Base-by-base conservation (phyloP, 306 rosid species). In the Parietaria judaica region DNA sequence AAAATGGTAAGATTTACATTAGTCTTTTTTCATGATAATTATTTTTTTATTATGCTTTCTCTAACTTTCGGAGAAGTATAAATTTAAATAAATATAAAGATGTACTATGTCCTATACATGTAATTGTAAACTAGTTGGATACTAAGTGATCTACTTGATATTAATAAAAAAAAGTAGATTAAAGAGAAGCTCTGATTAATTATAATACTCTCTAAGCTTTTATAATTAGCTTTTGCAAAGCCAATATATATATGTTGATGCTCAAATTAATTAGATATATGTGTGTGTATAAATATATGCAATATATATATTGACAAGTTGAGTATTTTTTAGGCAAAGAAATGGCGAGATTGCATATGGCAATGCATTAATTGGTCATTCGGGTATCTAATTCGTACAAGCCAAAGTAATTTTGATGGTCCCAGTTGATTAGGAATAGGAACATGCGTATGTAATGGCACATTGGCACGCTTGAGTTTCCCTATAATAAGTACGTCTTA, bases 311-410 rank as follows among this genome's bases (percentile, higher is more conserved):
- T 37, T 38, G 64, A 11, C 67, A 53, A 53, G 67, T 61, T 57
- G 66, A 52, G 53, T 31, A 49, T 57, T 39, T 62, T 49, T 64
- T 38, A 17, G 58, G 3, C 51, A 50, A 3, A n/a, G 56, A 64
- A 59, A 17, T 46, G 67, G 5, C 54, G 45, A 15, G 59, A 17
- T 59, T 55, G 79, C 86, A 82, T 80, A 78, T 79, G 81, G 72
- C 52, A 58, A 68, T 61, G 80, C 74, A 69, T 38, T 74, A 71
- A 84, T 87, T 80, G 84, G 88, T 77, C 58, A 43, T 11, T 17
- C 49, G 14, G 56, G 89, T 69, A 80, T 87, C 78, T 79, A 41
- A 41, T 41, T 74, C 79, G 84, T 64, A 81, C 83, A 11, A 7
- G n/a, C 44, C 35, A 62, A 16, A 55, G 57, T n/a, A 54, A 16